phyloP scores from a whole-genome alignment of 108 stramenopile species.

The Fistulifera pelliculosa region DNA sequence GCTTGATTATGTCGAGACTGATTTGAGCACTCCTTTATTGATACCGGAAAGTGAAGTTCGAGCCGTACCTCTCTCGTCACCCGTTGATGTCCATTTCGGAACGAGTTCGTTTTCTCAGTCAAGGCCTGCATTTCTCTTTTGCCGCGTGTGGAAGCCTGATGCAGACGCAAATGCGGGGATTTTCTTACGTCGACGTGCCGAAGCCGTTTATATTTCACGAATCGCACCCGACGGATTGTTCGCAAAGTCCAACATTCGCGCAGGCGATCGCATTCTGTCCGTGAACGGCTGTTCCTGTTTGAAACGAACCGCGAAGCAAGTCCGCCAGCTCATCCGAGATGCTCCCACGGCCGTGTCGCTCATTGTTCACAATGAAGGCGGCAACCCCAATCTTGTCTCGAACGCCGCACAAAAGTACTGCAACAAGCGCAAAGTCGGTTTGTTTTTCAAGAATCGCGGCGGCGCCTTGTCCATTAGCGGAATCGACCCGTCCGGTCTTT shows the following conservation, averaged over 20 bases:
- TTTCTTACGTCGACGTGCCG: too few relatives aligned
- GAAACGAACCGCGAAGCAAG: background rate
- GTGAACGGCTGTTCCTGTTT: conserved; percentile 14
- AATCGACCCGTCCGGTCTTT: background rate
- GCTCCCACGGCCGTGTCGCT: background rate
- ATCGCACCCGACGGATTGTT: conserved; percentile 12
- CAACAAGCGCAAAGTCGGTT: background rate
- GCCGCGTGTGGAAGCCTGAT: too few relatives aligned
- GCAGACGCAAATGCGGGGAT: too few relatives aligned
- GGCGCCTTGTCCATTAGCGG: conserved; percentile 4
- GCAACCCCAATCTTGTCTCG: conserved; percentile 2
- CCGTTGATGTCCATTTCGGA: too few relatives aligned
- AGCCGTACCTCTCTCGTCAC: too few relatives aligned
- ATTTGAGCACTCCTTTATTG: too few relatives aligned
- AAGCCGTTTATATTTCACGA: background rate
- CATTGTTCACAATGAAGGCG: conserved; percentile 4
- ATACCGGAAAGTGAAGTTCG: too few relatives aligned
- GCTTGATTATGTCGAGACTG: too few relatives aligned
- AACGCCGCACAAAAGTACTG: background rate
- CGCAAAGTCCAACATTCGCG: conserved; percentile 8
- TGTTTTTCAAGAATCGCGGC: background rate
- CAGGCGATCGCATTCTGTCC: conserved; percentile 11
- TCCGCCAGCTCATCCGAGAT: background rate
- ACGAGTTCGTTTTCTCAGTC: too few relatives aligned
- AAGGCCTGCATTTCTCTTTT: too few relatives aligned